Percentiles rank a stretch among this genome's conserved stretches.
These are phyloP conservation scores for Paraphoma chrysanthemicola DNA, from an alignment of 2,329 filamentous ascomycete genomes.

Conservation along the genomic window DNA sequence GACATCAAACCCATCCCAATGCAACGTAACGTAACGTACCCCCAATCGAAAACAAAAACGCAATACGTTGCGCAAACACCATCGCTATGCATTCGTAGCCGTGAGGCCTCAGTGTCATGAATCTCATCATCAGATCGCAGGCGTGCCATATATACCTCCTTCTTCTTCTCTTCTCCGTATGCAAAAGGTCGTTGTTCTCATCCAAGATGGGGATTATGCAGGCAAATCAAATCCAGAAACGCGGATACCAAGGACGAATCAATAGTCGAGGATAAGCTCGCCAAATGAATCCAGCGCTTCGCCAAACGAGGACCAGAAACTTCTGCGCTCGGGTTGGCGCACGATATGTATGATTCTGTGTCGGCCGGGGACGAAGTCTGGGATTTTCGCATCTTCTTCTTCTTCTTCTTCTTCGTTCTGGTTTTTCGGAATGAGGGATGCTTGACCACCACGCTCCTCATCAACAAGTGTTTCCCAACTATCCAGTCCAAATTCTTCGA, in stretches of 20 bases:
- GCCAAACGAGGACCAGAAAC: conserved; percentile 30
- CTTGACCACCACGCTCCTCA: not conserved
- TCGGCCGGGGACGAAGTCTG: not conserved
- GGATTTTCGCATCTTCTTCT: conserved; percentile 2
- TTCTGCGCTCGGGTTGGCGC: conserved; percentile 15
- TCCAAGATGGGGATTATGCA: not conserved
- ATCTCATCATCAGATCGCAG: not conserved
- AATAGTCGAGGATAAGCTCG: conserved; percentile 12
- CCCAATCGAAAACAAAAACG: not conserved
- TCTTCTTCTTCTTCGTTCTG: not conserved
- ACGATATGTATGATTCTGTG: conserved; percentile 14
- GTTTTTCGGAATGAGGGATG: no score
- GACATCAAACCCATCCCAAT: no score
- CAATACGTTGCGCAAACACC: not conserved
- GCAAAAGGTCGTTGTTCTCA: no score
- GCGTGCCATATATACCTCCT: not conserved
- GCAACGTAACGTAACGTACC: no score
- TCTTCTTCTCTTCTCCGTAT: not conserved
- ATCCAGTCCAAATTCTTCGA: conserved; percentile 14
- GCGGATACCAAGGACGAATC: not conserved
- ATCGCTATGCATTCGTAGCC: not conserved
- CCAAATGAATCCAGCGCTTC: conserved; percentile 30
- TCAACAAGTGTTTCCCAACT: conserved; percentile 18
- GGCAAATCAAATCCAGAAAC: not conserved
- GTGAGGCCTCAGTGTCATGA: not conserved